phyloP scores from a whole-genome alignment of 2,329 filamentous ascomycete genomes.

The Arthrobotrys megalospora region DNA sequence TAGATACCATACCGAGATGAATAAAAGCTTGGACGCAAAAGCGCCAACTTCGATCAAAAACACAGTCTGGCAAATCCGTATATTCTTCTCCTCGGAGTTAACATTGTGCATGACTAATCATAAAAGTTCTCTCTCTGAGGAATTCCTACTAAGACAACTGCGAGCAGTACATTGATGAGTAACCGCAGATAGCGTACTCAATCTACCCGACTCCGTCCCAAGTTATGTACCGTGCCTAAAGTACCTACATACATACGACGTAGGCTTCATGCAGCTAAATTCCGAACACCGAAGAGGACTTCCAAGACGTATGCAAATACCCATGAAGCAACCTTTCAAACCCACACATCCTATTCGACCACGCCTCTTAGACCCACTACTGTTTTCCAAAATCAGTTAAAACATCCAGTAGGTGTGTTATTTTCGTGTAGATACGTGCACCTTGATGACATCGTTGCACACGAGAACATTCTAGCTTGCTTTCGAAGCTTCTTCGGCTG shows the following conservation, averaged over 20 bases:
- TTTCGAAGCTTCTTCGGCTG: conserved; percentile 32
- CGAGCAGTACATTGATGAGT: conserved; percentile 43
- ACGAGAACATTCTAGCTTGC: conserved; percentile 25
- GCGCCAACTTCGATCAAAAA: conserved; percentile 41
- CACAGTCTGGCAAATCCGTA: not conserved
- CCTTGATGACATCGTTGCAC: conserved; percentile 3
- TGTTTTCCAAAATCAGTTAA: conserved; percentile 39
- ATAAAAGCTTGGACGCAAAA: conserved; percentile 35
- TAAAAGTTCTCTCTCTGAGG: conserved; percentile 26
- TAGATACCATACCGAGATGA: conserved; percentile 51
- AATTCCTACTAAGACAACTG: conserved; percentile 43
- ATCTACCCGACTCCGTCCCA: conserved; percentile 24
- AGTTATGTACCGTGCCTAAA: conserved; percentile 39
- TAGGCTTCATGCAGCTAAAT: conserved; percentile 40
- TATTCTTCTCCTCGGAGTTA: not conserved
- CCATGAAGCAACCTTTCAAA: conserved; percentile 24
- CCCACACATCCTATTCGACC: conserved; percentile 6
- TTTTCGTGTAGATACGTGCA: conserved; percentile 5
- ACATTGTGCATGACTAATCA: conserved; percentile 36
- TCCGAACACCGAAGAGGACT: conserved; percentile 23
- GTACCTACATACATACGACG: conserved; percentile 35
- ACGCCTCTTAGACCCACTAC: conserved; percentile 33
- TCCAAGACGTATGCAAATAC: conserved; percentile 28
- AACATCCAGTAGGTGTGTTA: conserved; percentile 14
- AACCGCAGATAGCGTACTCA: conserved; percentile 16